Base-by-base conservation (phyloP, 371 early-diverging fungal genomes). In the Globomyces sp. region DNA sequence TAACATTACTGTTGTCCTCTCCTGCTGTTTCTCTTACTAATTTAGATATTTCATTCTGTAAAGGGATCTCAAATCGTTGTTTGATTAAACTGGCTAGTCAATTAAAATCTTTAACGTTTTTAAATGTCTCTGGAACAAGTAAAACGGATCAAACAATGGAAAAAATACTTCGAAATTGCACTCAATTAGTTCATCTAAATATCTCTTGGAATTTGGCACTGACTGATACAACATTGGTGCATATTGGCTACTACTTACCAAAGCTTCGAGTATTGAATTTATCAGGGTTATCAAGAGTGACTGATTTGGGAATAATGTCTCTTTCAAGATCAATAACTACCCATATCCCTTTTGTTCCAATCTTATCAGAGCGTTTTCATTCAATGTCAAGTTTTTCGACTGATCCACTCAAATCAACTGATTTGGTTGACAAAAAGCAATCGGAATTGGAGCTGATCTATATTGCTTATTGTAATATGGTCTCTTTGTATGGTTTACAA, bases 41-140 rank as follows among this genome's bases (percentile, higher is more conserved):
- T 24, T 70, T 81, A 48, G 81, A 81, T 44, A 65, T 81, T 58
- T 61, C 74, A 5, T 81, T 81, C 63, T 77, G 78, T 70, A 77
- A 78, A 53, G 81, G 81, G 47, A 69, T 79, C n/a, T 71, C 74
- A 52, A 78, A 81, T 73, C 77, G 70, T 59, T 69, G 75, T 40
- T 71, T 81, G 37, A 76, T 77, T 66, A 69, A 74, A 1, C 59
- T 74, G 42, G 77, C 77, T 39, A 76, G 74, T 42, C 61, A 62
- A 36, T 71, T 81, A 36, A 53, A 69, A 0, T 44, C 69, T 43
- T 57, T 81, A 0, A 53, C 43, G 9, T 67, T 65, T 50, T 71
- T 81, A 41, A 79, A 81, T 62, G 68, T 81, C 43, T 75, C 74
- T 4, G 81, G 81, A 11, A 77, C 78, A 2, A 64, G 73, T 50